Evolutionary conservation across 148 eudicot genomes (phyloP), one percentile per base, ranked within the genome.

Genomic region (Rhododendron mucronatum): DNA sequence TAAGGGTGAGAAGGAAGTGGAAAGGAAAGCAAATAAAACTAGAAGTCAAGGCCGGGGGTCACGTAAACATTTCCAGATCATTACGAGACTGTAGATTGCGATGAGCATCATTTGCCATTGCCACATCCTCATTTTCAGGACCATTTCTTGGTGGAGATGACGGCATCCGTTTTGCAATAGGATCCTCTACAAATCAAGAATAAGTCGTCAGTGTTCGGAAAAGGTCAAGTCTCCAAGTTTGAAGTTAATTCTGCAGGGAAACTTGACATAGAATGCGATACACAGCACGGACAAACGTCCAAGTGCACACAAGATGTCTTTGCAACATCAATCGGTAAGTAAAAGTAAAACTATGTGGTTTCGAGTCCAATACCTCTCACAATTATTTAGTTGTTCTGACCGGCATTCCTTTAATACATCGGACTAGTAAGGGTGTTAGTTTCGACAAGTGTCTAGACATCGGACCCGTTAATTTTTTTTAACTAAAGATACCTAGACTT

Each of bases 161-260:
- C 41, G 73, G 80, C 78, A 84, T 71, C 55, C 98, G 86, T 91
- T 92, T 93, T 59, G 94, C 89, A 87, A 95, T 94, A 61, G 96
- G 95, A 89, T 94, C 98, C 67, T 94, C 98, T 95, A 78, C 39
- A 81, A 78, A 81, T 76, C 83, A 80, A 80, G 35, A 76, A 65
- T 84, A 80, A 14, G 57, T n/a, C 11, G 73, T n/a, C 81, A 83
- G 81, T 30, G 30, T 61, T 84, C 21, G 51, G 83, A 50, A 10
- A 82, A 33, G 30, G 2, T 23, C 51, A 87, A 82, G 53, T 81
- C 61, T 84, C 0, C 16, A n/a, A 57, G 39, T 39, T 57, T 71
- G 35, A 57, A 76, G 44, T 47, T 47, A 12, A 30, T 5, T 63
- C 84, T 39, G 3, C 50, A 82, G 14, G 15, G 61, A 57, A 89